Conservation (phyloP, 106 monocot species). For the Triglochin maritima region DNA sequence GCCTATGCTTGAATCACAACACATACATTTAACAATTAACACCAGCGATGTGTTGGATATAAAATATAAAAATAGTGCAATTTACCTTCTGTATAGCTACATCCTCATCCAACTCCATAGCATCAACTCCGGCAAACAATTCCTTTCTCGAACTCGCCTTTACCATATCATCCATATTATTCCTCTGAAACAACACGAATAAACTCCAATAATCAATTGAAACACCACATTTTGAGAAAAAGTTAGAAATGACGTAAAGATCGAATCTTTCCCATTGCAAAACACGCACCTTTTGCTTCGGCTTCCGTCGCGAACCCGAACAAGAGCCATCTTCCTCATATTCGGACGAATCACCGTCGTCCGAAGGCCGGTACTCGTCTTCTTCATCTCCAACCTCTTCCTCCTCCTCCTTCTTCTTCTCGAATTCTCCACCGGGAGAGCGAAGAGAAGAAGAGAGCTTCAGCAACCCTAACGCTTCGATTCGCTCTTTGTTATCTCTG, state of each 20-base stretch:
- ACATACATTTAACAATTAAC: background rate
- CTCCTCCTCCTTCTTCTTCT: background rate
- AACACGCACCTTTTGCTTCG: conserved; percentile 20
- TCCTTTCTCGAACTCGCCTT: conserved; percentile 11
- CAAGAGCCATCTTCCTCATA: conserved; percentile 12
- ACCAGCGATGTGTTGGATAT: no score
- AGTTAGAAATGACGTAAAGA: background rate
- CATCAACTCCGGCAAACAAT: background rate
- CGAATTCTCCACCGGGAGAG: background rate
- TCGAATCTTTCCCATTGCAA: background rate
- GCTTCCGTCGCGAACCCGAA: conserved; percentile 4
- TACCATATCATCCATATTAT: conserved; percentile 22
- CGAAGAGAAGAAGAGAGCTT: conserved; percentile 23
- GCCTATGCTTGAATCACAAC: conserved; percentile 32
- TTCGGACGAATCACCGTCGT: conserved; percentile 16
- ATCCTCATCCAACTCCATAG: conserved; percentile 21
- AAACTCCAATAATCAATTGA: background rate
- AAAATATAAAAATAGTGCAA: background rate
- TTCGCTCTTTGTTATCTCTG: conserved; percentile 36
- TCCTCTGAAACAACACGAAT: conserved; percentile 23
- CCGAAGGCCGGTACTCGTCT: conserved; percentile 45
- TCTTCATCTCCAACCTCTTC: conserved; percentile 19
- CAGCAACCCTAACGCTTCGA: conserved; percentile 39
- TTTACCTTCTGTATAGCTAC: conserved; percentile 48
- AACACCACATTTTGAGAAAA: background rate